Conservation (phyloP, 768 basidiomycete species). For the Mycena amicta region DNA sequence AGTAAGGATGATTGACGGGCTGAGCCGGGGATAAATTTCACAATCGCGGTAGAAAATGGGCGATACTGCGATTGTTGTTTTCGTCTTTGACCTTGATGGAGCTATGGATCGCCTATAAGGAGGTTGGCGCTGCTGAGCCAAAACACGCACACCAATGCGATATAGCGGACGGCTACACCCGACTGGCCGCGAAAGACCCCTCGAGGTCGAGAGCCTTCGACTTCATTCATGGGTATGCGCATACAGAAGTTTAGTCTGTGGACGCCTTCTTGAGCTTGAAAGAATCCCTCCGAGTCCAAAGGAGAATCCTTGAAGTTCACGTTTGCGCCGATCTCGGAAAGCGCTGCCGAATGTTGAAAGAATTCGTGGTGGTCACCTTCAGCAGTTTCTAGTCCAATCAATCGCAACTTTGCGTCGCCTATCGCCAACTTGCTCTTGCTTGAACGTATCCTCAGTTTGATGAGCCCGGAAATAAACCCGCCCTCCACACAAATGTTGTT, state of each 20-base stretch:
- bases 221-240: conserved; percentile 55
- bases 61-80: conserved; percentile 67
- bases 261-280: conserved; percentile 61
- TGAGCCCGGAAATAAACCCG: conserved; percentile 64
- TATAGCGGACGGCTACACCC: conserved; percentile 73
- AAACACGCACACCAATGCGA: conserved; percentile 70
- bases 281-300: conserved; percentile 64
- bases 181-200: conserved; percentile 56
- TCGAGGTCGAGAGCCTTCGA: conserved; percentile 56
- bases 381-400: conserved; percentile 82
- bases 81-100: conserved; percentile 77
- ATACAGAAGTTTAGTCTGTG: conserved; percentile 76
- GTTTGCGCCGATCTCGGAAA: conserved; percentile 51
- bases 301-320: conserved; percentile 39
- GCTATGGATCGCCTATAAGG: conserved; percentile 35
- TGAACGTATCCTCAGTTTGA: conserved; percentile 66
- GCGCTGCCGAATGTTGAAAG: conserved; percentile 68
- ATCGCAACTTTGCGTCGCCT: conserved; percentile 74
- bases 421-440: conserved; percentile 61
- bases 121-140: conserved; percentile 1
- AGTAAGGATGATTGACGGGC: conserved; percentile 61
- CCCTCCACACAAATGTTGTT: conserved; percentile 81
- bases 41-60: conserved; percentile 89
- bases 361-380: conserved; percentile 73
- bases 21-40: conserved; percentile 76